Evolutionary conservation across 345 rosid species (phyloP), one percentile per base, ranked within the genome.

Genomic region (Psidium guajava): DNA sequence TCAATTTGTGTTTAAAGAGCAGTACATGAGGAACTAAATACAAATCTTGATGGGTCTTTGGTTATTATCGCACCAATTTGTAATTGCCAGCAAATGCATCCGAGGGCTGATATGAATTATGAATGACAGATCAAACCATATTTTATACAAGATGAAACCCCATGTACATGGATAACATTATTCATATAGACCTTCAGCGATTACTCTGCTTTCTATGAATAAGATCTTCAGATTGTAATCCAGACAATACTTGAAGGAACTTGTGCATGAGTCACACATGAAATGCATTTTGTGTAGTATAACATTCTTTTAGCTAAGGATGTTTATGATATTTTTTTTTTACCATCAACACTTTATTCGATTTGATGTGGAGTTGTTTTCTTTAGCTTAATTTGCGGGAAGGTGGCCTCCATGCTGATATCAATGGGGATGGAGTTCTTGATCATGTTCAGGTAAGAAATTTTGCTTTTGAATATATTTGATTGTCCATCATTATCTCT

Each of bases 371-470:
- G 84, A 57, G 49, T 86, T 88, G 84, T 83, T 87, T 84, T 89
- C 75, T 51, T 85, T 91, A 96, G 99, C 98, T 98, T 90, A 96
- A 94, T 91, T 95, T 98, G 83, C 98, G 85, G 89, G 99, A 96
- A 93, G 99, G 99, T 61, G 99, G 99, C 82, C 98, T 98, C 89
- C 99, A 98, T 91, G 99, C 99, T 54, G 99, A 98, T 91, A 93
- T 98, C 84, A 96, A 98, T 82, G 99, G 99, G 83, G 99, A 98
- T 87, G 99, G 99, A 83, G 98, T 98, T 86, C 96, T 98, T 42
- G 99, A 98, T 91, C 99, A 98, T 92, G 99, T 98, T 49, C 99
- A 95, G 98, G 99, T 96, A 88, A 84, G 44, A 28, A 11, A 82
- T 51, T 40, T 55, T 28, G 59, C 36, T 77, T 86, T 88, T 22